Percentiles rank a stretch among this genome's conserved stretches.
Evolutionary conservation across 768 basidiomycete genomes (phyloP).

Genomic region (Sporobolomyces phaffii): DNA sequence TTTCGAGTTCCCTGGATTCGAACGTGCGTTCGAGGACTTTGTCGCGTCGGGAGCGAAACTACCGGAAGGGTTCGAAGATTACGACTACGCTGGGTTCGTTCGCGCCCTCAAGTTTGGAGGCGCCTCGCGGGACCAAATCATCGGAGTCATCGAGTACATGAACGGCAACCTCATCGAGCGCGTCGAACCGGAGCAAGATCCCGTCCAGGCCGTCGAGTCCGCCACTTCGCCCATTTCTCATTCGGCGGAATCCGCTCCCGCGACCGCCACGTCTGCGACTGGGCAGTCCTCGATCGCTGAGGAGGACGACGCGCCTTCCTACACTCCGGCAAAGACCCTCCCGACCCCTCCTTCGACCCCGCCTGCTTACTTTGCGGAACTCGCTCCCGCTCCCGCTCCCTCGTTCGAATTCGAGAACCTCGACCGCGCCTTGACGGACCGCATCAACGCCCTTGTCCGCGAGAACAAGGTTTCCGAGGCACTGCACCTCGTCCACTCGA

Average conservation of each 20-base stretch:
- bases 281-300: background rate
- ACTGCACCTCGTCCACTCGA: background rate
- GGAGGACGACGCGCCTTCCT: background rate
- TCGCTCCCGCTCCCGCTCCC: conserved; percentile 23
- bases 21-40: conserved; percentile 35
- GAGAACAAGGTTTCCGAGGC: background rate
- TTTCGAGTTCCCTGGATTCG: conserved; percentile 34
- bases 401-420: conserved; percentile 15
- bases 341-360: conserved; percentile 32
- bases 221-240: conserved; percentile 24
- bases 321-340: conserved; percentile 4
- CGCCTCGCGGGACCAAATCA: background rate
- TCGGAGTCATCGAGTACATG: conserved; percentile 10
- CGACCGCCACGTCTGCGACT: conserved; percentile 19
- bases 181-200: background rate
- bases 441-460: conserved; percentile 8
- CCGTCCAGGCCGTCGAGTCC: background rate
- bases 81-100: conserved; percentile 22
- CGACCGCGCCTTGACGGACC: background rate
- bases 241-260: conserved; percentile 9
- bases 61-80: background rate
- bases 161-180: conserved; percentile 1
- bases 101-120: conserved; percentile 11
- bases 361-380: conserved; percentile 27
- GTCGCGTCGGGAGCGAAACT: conserved; percentile 25